Evolutionary conservation across 108 stramenopile genomes (phyloP).

Genomic region (Pseudonitzschia multistriata): DNA sequence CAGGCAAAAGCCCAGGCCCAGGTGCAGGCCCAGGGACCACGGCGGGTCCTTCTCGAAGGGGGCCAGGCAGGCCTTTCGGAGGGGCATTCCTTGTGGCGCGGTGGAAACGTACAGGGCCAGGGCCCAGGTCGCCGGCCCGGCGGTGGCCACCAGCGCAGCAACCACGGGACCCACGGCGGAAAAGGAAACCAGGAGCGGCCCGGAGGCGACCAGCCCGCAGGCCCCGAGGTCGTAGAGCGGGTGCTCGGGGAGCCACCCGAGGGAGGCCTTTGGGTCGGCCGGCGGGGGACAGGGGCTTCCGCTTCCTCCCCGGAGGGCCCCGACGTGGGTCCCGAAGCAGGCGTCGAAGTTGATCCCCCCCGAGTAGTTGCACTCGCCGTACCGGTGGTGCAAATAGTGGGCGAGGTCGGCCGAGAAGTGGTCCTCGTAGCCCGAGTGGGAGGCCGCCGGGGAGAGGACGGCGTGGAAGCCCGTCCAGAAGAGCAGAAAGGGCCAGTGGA

Average conservation of each 20-base stretch:
- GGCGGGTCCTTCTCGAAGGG: slow-evolving; percentile 24
- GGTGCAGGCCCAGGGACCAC: not conserved
- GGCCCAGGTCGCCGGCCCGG: slow-evolving; percentile 17
- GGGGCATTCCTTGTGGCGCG: not conserved
- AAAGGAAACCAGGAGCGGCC: not conserved
- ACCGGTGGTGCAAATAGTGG: slow-evolving; percentile 45
- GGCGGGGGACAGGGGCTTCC: not conserved
- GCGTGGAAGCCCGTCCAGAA: slow-evolving; percentile 34
- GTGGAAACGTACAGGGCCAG: not conserved
- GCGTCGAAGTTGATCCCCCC: slow-evolving; percentile 25
- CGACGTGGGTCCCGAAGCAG: slow-evolving; percentile 29
- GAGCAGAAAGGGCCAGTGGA: slow-evolving; percentile 20
- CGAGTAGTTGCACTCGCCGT: slow-evolving; percentile 46
- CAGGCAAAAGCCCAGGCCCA: slow-evolving; percentile 13
- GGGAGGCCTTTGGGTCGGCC: slow-evolving; percentile 16
- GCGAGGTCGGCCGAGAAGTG: slow-evolving; percentile 23
- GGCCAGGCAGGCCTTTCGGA: not conserved
- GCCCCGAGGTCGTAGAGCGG: slow-evolving; percentile 8
- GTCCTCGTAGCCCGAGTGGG: slow-evolving; percentile 42
- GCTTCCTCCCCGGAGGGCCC: not conserved
- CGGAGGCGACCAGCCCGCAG: not conserved
- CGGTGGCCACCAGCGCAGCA: slow-evolving; percentile 12
- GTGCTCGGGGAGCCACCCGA: slow-evolving; percentile 16
- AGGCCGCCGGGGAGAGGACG: slow-evolving; percentile 30
- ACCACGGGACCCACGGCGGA: not conserved